Percentiles rank a stretch among this genome's conserved stretches.
Conservation (phyloP, 805 yeast species). For the Schizosaccharomyces octosporus region DNA sequence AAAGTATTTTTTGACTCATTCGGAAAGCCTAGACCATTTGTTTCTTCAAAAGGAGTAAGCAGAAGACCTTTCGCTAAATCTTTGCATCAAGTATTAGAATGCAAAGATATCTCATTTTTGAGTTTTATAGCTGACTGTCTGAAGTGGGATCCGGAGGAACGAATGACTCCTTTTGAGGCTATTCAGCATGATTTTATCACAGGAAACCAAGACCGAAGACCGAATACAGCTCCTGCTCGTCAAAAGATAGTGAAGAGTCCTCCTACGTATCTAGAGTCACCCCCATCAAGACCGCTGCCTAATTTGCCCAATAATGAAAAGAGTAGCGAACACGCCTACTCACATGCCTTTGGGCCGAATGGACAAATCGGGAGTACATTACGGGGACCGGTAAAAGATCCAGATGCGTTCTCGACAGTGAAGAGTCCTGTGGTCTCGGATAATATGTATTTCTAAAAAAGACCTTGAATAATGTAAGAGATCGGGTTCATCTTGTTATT, state of each 20-base stretch:
- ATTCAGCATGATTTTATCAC: conserved; percentile 16
- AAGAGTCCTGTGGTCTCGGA: no score
- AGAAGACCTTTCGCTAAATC: conserved; percentile 10
- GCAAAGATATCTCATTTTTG: conserved; percentile 11
- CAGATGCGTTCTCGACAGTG: no score
- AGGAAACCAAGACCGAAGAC: conserved; percentile 5
- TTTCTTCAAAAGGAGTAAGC: conserved; percentile 9
- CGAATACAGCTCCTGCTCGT: neutral
- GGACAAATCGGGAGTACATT: no score
- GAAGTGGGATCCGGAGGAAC: conserved; percentile 45
- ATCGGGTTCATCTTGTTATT: no score
- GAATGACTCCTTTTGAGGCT: conserved; percentile 16
- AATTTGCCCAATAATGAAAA: no score
- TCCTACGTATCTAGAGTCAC: neutral
- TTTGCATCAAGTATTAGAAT: conserved; percentile 10
- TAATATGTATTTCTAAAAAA: no score
- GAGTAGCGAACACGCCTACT: no score
- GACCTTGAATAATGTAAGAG: no score
- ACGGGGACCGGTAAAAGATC: no score
- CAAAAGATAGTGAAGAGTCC: neutral
- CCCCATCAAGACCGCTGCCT: neutral
- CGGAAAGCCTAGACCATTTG: conserved; percentile 13
- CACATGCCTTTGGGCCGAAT: no score
- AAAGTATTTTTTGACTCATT: conserved; percentile 16
- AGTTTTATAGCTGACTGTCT: conserved; percentile 33